Evolutionary conservation across 768 basidiomycete species (phyloP), one percentile per base, ranked within the genome.

Genomic region (Calocybe indica): DNA sequence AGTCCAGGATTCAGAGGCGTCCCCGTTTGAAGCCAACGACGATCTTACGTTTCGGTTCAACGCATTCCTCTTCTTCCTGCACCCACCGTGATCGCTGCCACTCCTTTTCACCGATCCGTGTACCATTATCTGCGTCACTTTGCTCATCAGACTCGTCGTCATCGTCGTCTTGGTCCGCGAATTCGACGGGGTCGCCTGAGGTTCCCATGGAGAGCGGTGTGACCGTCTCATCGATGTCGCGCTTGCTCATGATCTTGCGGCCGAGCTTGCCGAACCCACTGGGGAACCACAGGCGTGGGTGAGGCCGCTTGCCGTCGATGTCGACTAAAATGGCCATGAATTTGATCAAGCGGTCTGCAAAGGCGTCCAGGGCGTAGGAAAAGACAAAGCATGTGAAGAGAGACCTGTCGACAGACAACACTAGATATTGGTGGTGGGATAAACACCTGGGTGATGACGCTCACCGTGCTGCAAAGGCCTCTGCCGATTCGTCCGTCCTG

Each of bases 341-440:
- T 10, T 58, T 60, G 9, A 59, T 50, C 2, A 73, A 58, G 7
- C 64, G 59, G 8, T 70, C 66, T 0, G 71, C 63, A 37, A 72
- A 74, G 1, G 65, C 64, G 15, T 73, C 67, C 7, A 76, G 52
- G 29, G 69, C 63, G 47, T 71, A 70, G 35, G 66, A 66, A 56
- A 73, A 75, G 1, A 74, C 71, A 46, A 75, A 74, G 40, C 71
- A 72, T 10, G 71, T 60, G 46, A 69, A 76, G 2, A 76, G 60
- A 3, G 74, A 71, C 31, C 73, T 73, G 41, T 13, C 10, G 40
- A 45, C 11, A 7, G 22, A 33, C 7, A 7, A 35, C 34, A 30
- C 29, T n/a, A 49, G 31, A 14, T 43, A 12, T 5, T 8, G n/a
- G 22, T 22, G 22, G 22, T 22, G 4, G 22, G 22, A 22, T 22